phyloP scores from a whole-genome alignment of 108 stramenopile genomes.

The Mediolabrus comicus region DNA sequence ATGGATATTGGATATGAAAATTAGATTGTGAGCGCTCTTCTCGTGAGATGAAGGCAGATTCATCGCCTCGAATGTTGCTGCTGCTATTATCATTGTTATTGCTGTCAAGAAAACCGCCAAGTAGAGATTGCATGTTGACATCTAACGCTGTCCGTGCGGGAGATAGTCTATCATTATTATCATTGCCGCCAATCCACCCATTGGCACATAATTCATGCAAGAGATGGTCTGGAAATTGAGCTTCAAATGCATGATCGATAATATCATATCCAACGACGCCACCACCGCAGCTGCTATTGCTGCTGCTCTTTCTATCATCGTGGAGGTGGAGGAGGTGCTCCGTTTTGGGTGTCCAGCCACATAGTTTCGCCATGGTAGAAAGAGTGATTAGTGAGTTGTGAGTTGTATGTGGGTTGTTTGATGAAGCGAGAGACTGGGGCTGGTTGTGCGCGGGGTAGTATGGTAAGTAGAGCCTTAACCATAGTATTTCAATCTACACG shows the following conservation, averaged over 20 bases:
- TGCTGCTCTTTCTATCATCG: not conserved
- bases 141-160: conserved; percentile 28
- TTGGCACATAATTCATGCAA: conserved; percentile 32
- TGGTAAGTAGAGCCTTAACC: no score
- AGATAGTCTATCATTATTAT: not conserved
- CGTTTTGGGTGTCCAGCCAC: conserved; percentile 40
- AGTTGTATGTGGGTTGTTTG: no score
- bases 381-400: no score
- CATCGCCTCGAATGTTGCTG: conserved; percentile 42
- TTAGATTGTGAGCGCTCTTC: conserved; percentile 14
- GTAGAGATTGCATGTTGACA: conserved; percentile 13
- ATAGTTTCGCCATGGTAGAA: not conserved
- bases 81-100: not conserved
- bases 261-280: conserved; percentile 36
- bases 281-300: not conserved
- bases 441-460: no score
- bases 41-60: conserved; percentile 48
- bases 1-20: conserved; percentile 43
- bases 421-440: no score
- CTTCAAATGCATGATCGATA: conserved; percentile 46
- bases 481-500: no score
- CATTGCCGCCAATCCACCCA: conserved; percentile 28
- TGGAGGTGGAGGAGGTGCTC: conserved; percentile 10
- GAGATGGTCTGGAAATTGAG: conserved; percentile 35
- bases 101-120: conserved; percentile 8